Base-by-base conservation (phyloP, 208 protist genomes). In the Balamuthia mandrillaris region DNA sequence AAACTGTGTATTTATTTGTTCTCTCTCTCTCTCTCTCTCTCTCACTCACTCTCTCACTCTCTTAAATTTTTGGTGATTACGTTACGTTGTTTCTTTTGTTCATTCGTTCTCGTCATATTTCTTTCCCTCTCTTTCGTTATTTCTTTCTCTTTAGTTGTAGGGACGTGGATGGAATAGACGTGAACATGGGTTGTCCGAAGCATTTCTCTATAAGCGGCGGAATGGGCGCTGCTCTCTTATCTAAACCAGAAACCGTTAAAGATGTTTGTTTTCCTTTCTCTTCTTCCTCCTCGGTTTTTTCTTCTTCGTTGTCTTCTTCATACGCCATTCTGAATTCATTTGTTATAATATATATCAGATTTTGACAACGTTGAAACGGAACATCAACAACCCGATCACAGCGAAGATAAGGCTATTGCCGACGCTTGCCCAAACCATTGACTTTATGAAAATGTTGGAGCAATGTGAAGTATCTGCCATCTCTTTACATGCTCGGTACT, bases 181-280 rank as follows among this genome's bases (percentile, higher is more conserved):
- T 99, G 39, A 99, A 99, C 90, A 99, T 99, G 97, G 97, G 98
- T 51, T 99, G 98, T 84, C 98, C 98, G 0, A 98, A 98, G 84
- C 92, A 94, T 68, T 99, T 98, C 86, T 98, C 96, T 85, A 89
- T 97, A 27, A 87, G 90, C 10, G 97, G 97, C 61, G 97, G 97
- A 7, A 99, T 99, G 96, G 98, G 98, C 24, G 93, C 96, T 0
- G 96, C 96, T 7, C 90, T 99, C 27, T 95, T 99, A 90, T 49
- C 60, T 16, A 49, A 91, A 45, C 87, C 88, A 24, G 92, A 94
- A 1, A 88, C 39, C 3, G 84, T 85, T 5, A 70, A 52, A 24
- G 85, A 90, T 31, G 56, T 89, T 58, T 42, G 24, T 52, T 12
- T 24, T n/a, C 2, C 37, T 24, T 16, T 18, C 83, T 44, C 18